Evolutionary conservation across 331 rosid species (phyloP).

Genomic region (Acacia pycnantha): DNA sequence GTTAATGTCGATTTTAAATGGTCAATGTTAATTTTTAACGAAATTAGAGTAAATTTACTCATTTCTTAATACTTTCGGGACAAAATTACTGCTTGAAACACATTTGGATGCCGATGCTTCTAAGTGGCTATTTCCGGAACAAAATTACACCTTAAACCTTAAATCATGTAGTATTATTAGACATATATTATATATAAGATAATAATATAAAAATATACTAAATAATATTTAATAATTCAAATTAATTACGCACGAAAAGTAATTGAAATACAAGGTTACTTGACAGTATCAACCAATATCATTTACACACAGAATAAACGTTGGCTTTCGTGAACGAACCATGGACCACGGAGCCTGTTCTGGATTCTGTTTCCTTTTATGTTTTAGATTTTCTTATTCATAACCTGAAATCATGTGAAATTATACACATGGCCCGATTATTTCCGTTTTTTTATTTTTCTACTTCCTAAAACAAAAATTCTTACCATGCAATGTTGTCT

Average conservation of each 20-base stretch:
- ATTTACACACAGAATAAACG: background rate
- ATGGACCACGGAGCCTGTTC: background rate
- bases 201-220: too few relatives aligned
- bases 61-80: too few relatives aligned
- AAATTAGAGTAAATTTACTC: too few relatives aligned
- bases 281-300: background rate
- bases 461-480: background rate
- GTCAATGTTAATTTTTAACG: too few relatives aligned
- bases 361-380: background rate
- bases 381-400: background rate
- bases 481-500: background rate
- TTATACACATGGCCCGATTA: background rate
- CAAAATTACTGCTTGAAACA: too few relatives aligned
- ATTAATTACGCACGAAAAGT: background rate
- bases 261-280: background rate
- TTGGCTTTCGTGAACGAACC: background rate
- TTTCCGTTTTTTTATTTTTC: background rate
- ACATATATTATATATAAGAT: too few relatives aligned
- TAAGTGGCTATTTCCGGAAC: too few relatives aligned
- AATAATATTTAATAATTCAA: too few relatives aligned
- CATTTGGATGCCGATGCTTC: too few relatives aligned
- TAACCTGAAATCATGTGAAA: background rate
- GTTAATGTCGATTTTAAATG: too few relatives aligned
- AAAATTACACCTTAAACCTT: too few relatives aligned
- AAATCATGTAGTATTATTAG: too few relatives aligned